phyloP scores from a whole-genome alignment of 2,329 filamentous ascomycete genomes.

The Apiospora hydei region DNA sequence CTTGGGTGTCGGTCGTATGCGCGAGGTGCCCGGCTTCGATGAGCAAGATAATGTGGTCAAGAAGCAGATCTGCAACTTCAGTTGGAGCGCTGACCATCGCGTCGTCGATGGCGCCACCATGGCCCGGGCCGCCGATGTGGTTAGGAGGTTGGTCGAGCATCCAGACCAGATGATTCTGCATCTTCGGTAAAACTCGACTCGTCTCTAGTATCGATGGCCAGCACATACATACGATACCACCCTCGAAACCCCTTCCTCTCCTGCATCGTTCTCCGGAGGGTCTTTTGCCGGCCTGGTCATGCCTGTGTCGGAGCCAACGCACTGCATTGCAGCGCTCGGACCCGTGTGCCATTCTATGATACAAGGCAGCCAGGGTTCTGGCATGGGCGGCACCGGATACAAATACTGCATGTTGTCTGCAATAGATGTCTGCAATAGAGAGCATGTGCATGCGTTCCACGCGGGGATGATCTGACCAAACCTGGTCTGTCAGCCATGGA shows the following conservation, averaged over 20 bases:
- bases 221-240: not conserved
- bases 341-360: not conserved
- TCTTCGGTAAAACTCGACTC: conserved; percentile 62
- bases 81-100: conserved; percentile 95
- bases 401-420: conserved; percentile 1
- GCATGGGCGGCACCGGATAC: not conserved
- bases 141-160: conserved; percentile 80
- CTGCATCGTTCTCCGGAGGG: not conserved
- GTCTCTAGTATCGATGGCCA: not conserved
- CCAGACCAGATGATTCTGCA: conserved; percentile 88
- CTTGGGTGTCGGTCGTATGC: conserved; percentile 83
- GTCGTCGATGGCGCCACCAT: conserved; percentile 95
- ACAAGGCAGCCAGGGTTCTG: conserved; percentile 1
- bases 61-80: conserved; percentile 87
- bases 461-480: conserved; percentile 15
- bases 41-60: conserved; percentile 67
- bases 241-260: not conserved
- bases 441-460: not conserved
- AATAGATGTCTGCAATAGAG: not conserved
- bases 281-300: not conserved
- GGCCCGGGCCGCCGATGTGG: conserved; percentile 85
- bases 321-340: not conserved
- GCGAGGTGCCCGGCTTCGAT: conserved; percentile 81
- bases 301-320: not conserved
- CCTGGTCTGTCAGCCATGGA: not conserved